Base-by-base conservation (phyloP, 768 basidiomycete species). In the Boletellus ananiceps region DNA sequence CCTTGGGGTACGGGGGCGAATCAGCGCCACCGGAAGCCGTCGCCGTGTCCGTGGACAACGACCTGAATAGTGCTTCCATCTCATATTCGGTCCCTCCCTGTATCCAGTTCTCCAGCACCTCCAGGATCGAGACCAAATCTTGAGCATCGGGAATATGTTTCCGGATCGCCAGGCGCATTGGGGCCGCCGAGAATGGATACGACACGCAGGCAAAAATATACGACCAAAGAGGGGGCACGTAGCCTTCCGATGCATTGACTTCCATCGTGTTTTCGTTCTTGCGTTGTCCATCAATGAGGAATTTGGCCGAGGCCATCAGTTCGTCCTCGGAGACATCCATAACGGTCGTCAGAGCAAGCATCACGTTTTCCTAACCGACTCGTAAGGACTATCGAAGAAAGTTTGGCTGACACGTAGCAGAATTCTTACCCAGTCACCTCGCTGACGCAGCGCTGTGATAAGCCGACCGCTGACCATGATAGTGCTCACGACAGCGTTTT, bases 271-370 rank as follows among this genome's bases (percentile, higher is more conserved):
- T 47, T 49, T 57, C 52, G 23, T 31, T 46, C 43, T 50, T 60
- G 16, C 67, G 71, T 50, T 78, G 71, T 15, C 62, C 64, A 9
- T 63, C 65, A 13, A 78, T 62, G 16, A 84, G 72, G 13, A 63
- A 56, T 39, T 69, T 71, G 3, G 88, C 71, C 3, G 74, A 68
- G 27, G 76, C 72, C 19, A 87, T 71, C 34, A 90, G 62, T 52
- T 88, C 83, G 14, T 70, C 58, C 63, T 91, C 88, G 2, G 82
- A 70, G 49, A 92, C 57, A 61, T 92, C 88, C 6, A 71, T 59
- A 16, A 90, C 80, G 2, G 60, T 68, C 3, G 68, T 64, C 41
- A 89, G 65, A 29, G 84, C 76, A 12, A 80, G 56, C 50, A 75
- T 60, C 37, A 87, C 71, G 32, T 64, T 69, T 56, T 67, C 68